A percentile compares a stretch with the other conserved stretches of the same genome.
Conservation (phyloP, 1,284 basidiomycete genomes). For the Xerocomus minutiporus region DNA sequence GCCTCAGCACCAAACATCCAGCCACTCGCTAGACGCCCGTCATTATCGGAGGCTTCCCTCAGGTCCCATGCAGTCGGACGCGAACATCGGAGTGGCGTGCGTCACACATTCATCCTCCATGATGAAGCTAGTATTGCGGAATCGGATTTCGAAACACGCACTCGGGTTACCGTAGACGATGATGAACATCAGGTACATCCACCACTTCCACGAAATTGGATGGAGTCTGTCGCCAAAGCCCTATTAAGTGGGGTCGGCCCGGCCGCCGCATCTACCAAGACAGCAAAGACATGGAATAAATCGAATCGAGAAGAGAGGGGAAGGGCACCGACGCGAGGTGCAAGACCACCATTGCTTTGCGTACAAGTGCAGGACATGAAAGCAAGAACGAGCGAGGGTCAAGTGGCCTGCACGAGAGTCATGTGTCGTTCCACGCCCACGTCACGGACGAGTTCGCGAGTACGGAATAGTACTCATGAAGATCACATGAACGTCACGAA, state of each 20-base stretch:
- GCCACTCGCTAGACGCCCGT: slow-evolving; percentile 35
- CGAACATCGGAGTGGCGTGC: slow-evolving; percentile 7
- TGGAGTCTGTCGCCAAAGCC: slow-evolving; percentile 58
- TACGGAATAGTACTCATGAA: slow-evolving; percentile 26
- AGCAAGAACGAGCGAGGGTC: slow-evolving; percentile 38
- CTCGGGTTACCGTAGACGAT: slow-evolving; percentile 9
- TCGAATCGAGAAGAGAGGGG: slow-evolving; percentile 32
- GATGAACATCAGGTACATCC: slow-evolving; percentile 20
- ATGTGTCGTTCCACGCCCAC: slow-evolving; percentile 62
- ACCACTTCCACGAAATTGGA: slow-evolving; percentile 58
- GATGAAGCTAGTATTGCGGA: slow-evolving; percentile 26
- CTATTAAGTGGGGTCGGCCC: slow-evolving; percentile 45
- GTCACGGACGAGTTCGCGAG: slow-evolving; percentile 42
- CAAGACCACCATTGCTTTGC: slow-evolving; percentile 40
- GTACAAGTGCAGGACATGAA: slow-evolving; percentile 37
- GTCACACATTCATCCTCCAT: slow-evolving; percentile 24
- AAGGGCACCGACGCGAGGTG: slow-evolving; percentile 7
- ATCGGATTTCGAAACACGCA: slow-evolving; percentile 16
- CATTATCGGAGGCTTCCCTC: slow-evolving; percentile 23
- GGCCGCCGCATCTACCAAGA: slow-evolving; percentile 25
- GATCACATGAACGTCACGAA: slow-evolving; percentile 6
- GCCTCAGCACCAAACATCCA: slow-evolving; percentile 57
- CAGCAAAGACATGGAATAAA: slow-evolving; percentile 32
- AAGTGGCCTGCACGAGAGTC: slow-evolving; percentile 51
- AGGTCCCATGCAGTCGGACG: slow-evolving; percentile 17